Evolutionary conservation across 306 rosid genomes (phyloP).

Genomic region (Cucurbita ficifolia): DNA sequence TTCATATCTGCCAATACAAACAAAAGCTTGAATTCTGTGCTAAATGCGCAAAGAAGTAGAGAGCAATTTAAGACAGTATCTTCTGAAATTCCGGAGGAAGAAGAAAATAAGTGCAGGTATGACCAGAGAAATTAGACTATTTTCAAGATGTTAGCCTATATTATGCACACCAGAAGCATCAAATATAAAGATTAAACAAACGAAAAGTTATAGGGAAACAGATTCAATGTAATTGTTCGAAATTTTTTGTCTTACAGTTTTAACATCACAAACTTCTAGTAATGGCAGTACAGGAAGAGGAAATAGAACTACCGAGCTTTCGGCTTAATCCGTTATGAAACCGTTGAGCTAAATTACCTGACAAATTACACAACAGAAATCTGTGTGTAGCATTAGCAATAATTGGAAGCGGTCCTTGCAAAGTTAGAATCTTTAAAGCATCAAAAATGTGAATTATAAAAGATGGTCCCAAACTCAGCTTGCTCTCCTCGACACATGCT

Average conservation of each 20-base stretch:
- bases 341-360: neutral
- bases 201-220: neutral
- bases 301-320: neutral
- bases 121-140: neutral
- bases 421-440: neutral
- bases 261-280: neutral
- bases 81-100: neutral
- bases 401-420: neutral
- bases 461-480: neutral
- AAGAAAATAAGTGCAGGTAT: neutral
- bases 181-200: neutral
- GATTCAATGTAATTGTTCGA: neutral
- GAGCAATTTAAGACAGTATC: neutral
- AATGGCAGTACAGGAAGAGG: neutral
- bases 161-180: neutral
- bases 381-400: neutral
- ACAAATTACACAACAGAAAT: neutral
- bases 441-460: neutral
- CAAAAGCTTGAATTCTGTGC: conserved; percentile 5
- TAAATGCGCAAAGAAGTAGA: neutral
- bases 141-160: neutral
- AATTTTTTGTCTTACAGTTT: neutral
- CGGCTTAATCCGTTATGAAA: neutral
- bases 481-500: neutral
- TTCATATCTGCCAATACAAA: conserved; percentile 50